Conservation (phyloP, 768 basidiomycete genomes). For the Suillus brevipes region DNA sequence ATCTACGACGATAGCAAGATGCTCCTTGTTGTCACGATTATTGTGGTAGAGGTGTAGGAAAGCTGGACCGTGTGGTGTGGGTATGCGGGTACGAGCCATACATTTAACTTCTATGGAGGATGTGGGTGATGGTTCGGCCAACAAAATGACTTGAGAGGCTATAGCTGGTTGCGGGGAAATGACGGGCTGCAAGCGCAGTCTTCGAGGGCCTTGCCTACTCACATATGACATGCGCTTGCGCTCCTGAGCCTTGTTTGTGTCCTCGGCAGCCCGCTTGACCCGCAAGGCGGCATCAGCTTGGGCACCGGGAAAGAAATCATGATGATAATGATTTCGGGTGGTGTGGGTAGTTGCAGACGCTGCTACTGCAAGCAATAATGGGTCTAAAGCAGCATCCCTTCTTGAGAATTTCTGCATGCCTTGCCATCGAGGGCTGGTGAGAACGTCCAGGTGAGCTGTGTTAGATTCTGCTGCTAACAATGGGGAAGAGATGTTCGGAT, state of each 20-base stretch:
- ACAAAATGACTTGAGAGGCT: background rate
- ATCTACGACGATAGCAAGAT: slow-evolving; percentile 93
- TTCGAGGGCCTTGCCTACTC: slow-evolving; percentile 76
- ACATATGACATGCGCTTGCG: slow-evolving; percentile 59
- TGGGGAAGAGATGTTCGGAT: slow-evolving; percentile 26
- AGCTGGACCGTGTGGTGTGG: slow-evolving; percentile 90
- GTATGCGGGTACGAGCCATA: slow-evolving; percentile 96
- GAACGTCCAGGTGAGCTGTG: slow-evolving; percentile 62
- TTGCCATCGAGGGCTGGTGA: slow-evolving; percentile 56
- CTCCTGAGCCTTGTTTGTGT: slow-evolving; percentile 35
- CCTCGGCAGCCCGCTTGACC: slow-evolving; percentile 50
- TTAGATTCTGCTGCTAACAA: slow-evolving; percentile 43
- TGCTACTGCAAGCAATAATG: slow-evolving; percentile 76
- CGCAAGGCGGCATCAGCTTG: slow-evolving; percentile 44
- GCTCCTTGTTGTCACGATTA: slow-evolving; percentile 88
- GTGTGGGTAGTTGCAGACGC: slow-evolving; percentile 73
- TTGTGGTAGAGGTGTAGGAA: slow-evolving; percentile 97
- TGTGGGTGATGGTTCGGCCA: slow-evolving; percentile 2
- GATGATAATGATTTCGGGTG: slow-evolving; percentile 84
- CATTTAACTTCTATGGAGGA: slow-evolving; percentile 71
- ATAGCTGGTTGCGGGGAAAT: slow-evolving; percentile 25
- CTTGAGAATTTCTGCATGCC: slow-evolving; percentile 43
- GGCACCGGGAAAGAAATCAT: slow-evolving; percentile 63
- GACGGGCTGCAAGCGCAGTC: slow-evolving; percentile 45
- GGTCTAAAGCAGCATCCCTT: slow-evolving; percentile 75